A percentile compares a stretch with the other conserved stretches of the same genome.
phyloP scores from a whole-genome alignment of 2,329 filamentous ascomycete genomes.

The Alternaria sp. region DNA sequence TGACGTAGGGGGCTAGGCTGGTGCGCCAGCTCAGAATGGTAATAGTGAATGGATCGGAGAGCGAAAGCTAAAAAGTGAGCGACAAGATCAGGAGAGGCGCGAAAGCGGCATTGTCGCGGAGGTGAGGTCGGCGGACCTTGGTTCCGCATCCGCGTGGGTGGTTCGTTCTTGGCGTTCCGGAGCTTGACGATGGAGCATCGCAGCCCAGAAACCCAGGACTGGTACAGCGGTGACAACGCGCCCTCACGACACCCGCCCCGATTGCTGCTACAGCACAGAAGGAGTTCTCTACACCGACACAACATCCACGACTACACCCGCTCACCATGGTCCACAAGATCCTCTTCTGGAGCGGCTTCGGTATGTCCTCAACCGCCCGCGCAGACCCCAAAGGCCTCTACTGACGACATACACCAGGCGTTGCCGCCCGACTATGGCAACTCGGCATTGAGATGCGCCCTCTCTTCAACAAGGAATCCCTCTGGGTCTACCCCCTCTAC shows the following conservation, averaged over 20 bases:
- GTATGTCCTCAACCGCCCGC: constrained; percentile 61
- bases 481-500: constrained; percentile 93
- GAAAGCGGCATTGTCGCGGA: constrained; percentile 4
- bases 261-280: constrained; percentile 23
- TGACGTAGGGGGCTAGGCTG: constrained; percentile 1
- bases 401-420: constrained; percentile 63
- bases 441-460: constrained; percentile 98
- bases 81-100: constrained; percentile 6
- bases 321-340: constrained; percentile 62
- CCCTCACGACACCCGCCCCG: constrained; percentile 24
- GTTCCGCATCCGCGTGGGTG: constrained; percentile 26
- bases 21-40: neutral
- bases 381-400: constrained; percentile 17
- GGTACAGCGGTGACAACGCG: constrained; percentile 30
- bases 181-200: constrained; percentile 25
- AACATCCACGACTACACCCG: neutral
- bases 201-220: constrained; percentile 22
- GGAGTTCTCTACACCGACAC: constrained; percentile 7
- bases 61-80: constrained; percentile 2
- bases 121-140: constrained; percentile 15
- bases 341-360: constrained; percentile 89
- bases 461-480: constrained; percentile 80
- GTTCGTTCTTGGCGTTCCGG: constrained; percentile 18
- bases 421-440: constrained; percentile 93
- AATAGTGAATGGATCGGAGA: constrained; percentile 4